Percentiles rank a stretch among this genome's conserved stretches.
Conservation (phyloP, 2,329 filamentous ascomycete genomes). For the Fonsecaea pedrosoi region DNA sequence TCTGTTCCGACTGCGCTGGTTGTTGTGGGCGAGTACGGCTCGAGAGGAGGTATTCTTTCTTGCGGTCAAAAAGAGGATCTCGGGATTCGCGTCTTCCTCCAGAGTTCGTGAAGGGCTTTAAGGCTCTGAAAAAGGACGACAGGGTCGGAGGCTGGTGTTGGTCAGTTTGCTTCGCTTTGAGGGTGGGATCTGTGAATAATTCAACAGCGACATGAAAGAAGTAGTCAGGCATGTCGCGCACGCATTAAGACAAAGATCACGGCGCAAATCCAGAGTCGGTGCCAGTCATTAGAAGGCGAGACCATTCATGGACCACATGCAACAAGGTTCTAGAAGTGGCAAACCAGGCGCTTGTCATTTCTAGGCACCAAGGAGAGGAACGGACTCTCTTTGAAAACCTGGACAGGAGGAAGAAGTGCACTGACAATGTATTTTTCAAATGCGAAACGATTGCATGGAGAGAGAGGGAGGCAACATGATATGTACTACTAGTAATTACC, state of each 20-base stretch:
- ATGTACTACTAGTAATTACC: too few relatives aligned
- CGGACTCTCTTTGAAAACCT: neutral
- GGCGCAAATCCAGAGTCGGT: neutral
- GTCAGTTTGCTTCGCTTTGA: slow-evolving; percentile 15
- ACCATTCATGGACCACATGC: neutral
- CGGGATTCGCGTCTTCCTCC: slow-evolving; percentile 22
- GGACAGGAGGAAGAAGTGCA: neutral
- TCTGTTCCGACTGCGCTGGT: neutral
- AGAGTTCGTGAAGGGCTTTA: slow-evolving; percentile 36
- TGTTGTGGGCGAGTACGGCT: slow-evolving; percentile 17
- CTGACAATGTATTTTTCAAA: neutral
- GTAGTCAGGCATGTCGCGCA: slow-evolving; percentile 63
- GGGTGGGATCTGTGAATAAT: slow-evolving; percentile 55
- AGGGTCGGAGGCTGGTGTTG: slow-evolving; percentile 23
- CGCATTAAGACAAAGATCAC: slow-evolving; percentile 18
- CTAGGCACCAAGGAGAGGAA: neutral
- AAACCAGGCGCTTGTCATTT: neutral
- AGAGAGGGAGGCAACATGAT: too few relatives aligned
- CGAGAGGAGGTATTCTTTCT: neutral
- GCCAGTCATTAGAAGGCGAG: neutral
- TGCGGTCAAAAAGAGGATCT: slow-evolving; percentile 30
- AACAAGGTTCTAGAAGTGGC: neutral
- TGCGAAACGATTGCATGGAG: too few relatives aligned
- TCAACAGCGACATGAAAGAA: slow-evolving; percentile 70
- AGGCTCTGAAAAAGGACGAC: slow-evolving; percentile 34